Conservation (phyloP, 2,329 filamentous ascomycete species). For the Aspergillus candidus region DNA sequence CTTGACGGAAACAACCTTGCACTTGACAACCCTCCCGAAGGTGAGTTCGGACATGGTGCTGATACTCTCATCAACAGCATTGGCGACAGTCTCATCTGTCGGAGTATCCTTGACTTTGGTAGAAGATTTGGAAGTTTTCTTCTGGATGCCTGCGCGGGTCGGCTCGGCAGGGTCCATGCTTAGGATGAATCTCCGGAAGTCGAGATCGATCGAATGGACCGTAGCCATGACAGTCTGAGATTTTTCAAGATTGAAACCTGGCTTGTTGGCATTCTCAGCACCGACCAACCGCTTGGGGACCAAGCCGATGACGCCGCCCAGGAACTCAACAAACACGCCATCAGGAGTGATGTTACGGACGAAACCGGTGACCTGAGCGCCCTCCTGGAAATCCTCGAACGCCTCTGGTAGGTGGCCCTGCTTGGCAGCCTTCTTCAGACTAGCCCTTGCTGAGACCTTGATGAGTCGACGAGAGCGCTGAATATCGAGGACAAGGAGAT, state of each 20-base stretch:
- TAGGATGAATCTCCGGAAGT: conserved; percentile 62
- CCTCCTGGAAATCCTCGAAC: conserved; percentile 66
- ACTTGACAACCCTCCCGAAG: conserved; percentile 68
- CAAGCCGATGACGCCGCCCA: conserved; percentile 67
- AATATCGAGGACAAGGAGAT: conserved; percentile 84
- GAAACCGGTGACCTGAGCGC: conserved; percentile 66
- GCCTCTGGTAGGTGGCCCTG: conserved; percentile 63
- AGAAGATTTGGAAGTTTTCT: conserved; percentile 21
- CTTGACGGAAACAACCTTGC: conserved; percentile 75
- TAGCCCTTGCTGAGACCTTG: conserved; percentile 74
- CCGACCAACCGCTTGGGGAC: conserved; percentile 73
- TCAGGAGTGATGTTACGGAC: conserved; percentile 77
- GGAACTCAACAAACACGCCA: conserved; percentile 84
- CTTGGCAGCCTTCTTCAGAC: conserved; percentile 68
- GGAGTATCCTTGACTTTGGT: conserved; percentile 27
- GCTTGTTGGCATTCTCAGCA: conserved; percentile 59
- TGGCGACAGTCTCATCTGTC: conserved; percentile 38
- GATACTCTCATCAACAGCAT: conserved; percentile 61
- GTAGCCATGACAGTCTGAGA: conserved; percentile 69
- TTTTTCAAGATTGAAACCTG: conserved; percentile 72
- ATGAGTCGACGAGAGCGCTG: conserved; percentile 70
- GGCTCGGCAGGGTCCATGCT: conserved; percentile 50
- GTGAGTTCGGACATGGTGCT: conserved; percentile 64
- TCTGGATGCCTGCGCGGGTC: conserved; percentile 43
- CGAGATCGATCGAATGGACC: conserved; percentile 65